Evolutionary conservation across 1,284 basidiomycete genomes (phyloP).

Genomic region (Moesziomyces antarcticus): DNA sequence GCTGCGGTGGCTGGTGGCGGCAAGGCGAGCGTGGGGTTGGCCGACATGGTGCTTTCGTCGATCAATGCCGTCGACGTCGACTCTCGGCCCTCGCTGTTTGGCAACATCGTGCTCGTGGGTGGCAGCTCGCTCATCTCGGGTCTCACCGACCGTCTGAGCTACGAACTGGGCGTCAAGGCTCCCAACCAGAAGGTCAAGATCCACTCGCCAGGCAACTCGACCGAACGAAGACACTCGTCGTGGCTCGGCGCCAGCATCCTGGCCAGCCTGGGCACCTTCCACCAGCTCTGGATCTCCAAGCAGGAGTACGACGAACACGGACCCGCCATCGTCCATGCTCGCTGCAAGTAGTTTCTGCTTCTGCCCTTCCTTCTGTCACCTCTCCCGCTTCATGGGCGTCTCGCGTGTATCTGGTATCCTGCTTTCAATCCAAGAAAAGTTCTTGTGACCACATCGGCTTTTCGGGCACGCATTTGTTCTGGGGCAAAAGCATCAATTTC

Average conservation of each 20-base stretch:
- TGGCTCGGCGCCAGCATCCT: conserved; percentile 66
- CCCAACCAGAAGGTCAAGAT: conserved; percentile 72
- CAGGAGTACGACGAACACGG: conserved; percentile 68
- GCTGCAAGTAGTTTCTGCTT: conserved; percentile 53
- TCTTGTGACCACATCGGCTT: too few species aligned
- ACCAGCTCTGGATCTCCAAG: conserved; percentile 67
- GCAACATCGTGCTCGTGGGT: conserved; percentile 94
- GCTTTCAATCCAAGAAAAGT: too few species aligned
- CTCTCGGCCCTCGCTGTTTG: conserved; percentile 85
- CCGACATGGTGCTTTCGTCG: conserved; percentile 78
- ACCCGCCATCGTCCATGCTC: conserved; percentile 60
- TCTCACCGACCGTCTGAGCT: conserved; percentile 83
- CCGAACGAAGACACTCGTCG: conserved; percentile 63
- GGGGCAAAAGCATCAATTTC: too few species aligned
- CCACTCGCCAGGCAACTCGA: conserved; percentile 65
- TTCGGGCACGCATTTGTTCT: too few species aligned
- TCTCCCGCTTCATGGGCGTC: too few species aligned
- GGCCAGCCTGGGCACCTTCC: conserved; percentile 65
- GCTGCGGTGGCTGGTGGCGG: conserved; percentile 13
- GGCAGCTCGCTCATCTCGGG: conserved; percentile 88
- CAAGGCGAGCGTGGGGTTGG: conserved; percentile 32
- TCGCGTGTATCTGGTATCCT: too few species aligned
- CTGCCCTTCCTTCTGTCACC: background rate
- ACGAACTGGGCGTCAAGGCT: conserved; percentile 81
- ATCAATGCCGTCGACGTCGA: conserved; percentile 90